A percentile compares a stretch with the other conserved stretches of the same genome.
phyloP scores from a whole-genome alignment of 208 protist species.

The Jaenimonas drosophilae region DNA sequence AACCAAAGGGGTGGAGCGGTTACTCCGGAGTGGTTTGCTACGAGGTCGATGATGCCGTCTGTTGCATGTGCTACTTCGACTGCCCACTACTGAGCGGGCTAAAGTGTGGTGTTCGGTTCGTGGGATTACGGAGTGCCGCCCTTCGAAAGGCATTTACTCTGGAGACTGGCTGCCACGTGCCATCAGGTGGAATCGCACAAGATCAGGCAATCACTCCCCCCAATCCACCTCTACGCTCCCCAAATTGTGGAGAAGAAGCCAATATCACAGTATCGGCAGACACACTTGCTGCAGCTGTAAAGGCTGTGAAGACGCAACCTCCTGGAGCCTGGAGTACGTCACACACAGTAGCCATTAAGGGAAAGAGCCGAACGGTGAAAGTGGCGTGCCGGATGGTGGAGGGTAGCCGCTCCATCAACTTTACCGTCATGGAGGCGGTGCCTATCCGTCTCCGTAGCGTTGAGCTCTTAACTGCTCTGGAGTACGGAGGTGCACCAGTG shows the following conservation, averaged over 20 bases:
- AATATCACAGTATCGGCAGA: background rate
- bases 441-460: slow-evolving; percentile 39
- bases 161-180: too few species aligned
- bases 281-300: background rate
- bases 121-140: slow-evolving; percentile 22
- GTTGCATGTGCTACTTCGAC: slow-evolving; percentile 68
- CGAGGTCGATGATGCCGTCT: slow-evolving; percentile 30
- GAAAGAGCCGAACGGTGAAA: slow-evolving; percentile 16
- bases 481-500: slow-evolving; percentile 46
- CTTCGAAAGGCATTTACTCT: slow-evolving; percentile 18
- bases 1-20: slow-evolving; percentile 48
- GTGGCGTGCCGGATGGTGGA: slow-evolving; percentile 8
- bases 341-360: slow-evolving; percentile 9
- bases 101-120: slow-evolving; percentile 60
- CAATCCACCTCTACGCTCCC: slow-evolving; percentile 4
- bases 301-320: background rate
- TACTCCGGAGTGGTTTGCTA: slow-evolving; percentile 62
- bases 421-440: slow-evolving; percentile 37
- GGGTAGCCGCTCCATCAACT: slow-evolving; percentile 18
- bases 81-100: slow-evolving; percentile 38
- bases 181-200: slow-evolving; percentile 19
- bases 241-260: slow-evolving; percentile 5
- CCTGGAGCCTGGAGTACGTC: slow-evolving; percentile 15
- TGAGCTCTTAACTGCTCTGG: slow-evolving; percentile 55
- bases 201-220: background rate